Percentiles rank a stretch among this genome's conserved stretches.
phyloP scores from a whole-genome alignment of 2,329 filamentous ascomycete species.

The Triangularia verruculosa region DNA sequence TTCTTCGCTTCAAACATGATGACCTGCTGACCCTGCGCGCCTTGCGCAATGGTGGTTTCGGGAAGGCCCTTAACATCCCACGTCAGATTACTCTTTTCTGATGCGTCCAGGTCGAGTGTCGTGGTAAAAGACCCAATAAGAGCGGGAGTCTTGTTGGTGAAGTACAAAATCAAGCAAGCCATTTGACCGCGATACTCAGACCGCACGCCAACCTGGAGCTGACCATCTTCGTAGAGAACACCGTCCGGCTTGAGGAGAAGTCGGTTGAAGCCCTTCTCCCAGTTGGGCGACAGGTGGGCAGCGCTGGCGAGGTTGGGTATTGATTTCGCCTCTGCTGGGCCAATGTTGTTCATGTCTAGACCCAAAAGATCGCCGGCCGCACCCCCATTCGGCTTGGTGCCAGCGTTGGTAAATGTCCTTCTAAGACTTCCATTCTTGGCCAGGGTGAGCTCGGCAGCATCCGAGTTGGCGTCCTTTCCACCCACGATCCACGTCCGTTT shows the following conservation, averaged over 20 bases:
- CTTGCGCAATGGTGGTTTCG: conserved; percentile 72
- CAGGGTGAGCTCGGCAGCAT: conserved; percentile 74
- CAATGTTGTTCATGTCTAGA: conserved; percentile 69
- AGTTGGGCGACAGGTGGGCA: conserved; percentile 88
- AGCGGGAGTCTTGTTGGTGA: conserved; percentile 87
- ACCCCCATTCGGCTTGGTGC: conserved; percentile 40
- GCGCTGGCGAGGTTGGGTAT: conserved; percentile 86
- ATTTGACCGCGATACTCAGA: conserved; percentile 95
- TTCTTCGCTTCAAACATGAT: conserved; percentile 88
- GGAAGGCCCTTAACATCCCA: conserved; percentile 87
- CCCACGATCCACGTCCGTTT: conserved; percentile 98
- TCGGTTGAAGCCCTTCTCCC: conserved; percentile 85
- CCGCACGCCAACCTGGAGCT: conserved; percentile 86
- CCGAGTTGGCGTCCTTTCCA: conserved; percentile 87
- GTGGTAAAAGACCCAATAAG: conserved; percentile 90
- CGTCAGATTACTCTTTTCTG: conserved; percentile 64
- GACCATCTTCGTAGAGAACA: conserved; percentile 89
- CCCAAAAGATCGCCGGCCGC: conserved; percentile 70
- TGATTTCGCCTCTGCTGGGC: conserved; percentile 52
- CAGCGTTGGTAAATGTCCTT: conserved; percentile 67
- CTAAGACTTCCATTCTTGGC: conserved; percentile 79
- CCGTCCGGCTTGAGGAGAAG: conserved; percentile 79
- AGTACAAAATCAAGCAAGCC: conserved; percentile 93
- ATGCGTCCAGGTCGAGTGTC: conserved; percentile 76
- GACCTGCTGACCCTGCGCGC: conserved; percentile 83